Base-by-base conservation (phyloP, 192 early-diverging fungal genomes). In the Coemansia sp. region DNA sequence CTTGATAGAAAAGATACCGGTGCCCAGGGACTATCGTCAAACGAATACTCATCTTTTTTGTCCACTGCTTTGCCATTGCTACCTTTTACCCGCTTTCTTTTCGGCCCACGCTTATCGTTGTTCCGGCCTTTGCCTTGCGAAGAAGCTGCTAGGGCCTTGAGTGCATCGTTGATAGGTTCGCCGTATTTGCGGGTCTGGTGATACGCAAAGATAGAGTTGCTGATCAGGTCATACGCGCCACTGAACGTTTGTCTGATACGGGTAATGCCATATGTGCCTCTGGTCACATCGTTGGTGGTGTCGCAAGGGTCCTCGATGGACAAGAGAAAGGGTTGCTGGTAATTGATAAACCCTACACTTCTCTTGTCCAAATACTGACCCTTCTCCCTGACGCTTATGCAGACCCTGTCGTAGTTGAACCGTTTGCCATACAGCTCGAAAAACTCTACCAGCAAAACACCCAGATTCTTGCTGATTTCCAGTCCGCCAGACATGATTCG, bases 371-470 rank as follows among this genome's bases (percentile, higher is more conserved):
- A 77, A 68, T 91, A 94, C 18, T 66, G 69, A 36, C 86, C 88
- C 14, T 64, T 73, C 20, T 86, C 76, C 4, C 61, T 69, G 5
- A 92, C 80, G 22, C 82, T 71, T 28, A 96, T 85, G 11, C 90
- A 90, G 25, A 93, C 85, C 7, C 64, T 67, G 32, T 72, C 67
- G 58, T 88, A 90, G 69, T 91, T 92, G 67, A 95, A 95, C 2
- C 83, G 67, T 30, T 80, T 78, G 14, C 96, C 96, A 67, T 95
- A 98, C 5, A 96, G 84, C 67, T 98, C 94, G 52, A 98, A 89
- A 48, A 96, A 93, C 70, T 98, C 96, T 7, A 95, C 80, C 30
- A 98, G 63, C n/a, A 98, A 71, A 5, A 93, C 84, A 22, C 94
- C 96, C 20, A 98, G 66, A 75, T 97, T 98, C 8, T 89, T 73